These are phyloP conservation scores for Kondoa subrosea DNA, from an alignment of 768 basidiomycete genomes.

Conservation along the genomic window DNA sequence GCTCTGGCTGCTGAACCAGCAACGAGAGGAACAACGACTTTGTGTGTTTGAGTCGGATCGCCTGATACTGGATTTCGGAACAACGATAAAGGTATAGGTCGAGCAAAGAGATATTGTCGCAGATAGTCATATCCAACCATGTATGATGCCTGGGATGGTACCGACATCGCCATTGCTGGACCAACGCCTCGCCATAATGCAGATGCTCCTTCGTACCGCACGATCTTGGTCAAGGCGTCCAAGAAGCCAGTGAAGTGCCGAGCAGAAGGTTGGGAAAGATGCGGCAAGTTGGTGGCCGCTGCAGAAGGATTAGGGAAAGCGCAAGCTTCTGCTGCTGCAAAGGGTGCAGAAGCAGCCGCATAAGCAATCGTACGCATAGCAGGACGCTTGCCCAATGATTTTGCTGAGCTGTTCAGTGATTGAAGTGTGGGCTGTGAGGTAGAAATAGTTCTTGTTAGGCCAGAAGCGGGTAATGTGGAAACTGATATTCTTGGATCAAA, in stretches of 20 bases:
- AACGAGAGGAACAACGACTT: conserved; percentile 47
- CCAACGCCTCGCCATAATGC: conserved; percentile 94
- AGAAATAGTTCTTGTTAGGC: conserved; percentile 28
- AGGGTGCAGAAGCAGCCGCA: neutral
- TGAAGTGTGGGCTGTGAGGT: conserved; percentile 27
- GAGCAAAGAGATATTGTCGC: conserved; percentile 21
- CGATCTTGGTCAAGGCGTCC: conserved; percentile 65
- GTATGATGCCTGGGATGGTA: conserved; percentile 80
- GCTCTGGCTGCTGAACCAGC: conserved; percentile 73
- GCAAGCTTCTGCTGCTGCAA: conserved; percentile 13
- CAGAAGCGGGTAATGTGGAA: conserved; percentile 14
- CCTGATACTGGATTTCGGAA: conserved; percentile 4
- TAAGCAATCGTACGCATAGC: neutral
- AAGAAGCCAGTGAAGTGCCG: conserved; percentile 71
- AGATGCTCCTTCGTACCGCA: conserved; percentile 57
- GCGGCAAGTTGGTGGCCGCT: conserved; percentile 9
- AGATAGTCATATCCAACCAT: conserved; percentile 93
- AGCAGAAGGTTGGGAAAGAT: conserved; percentile 39
- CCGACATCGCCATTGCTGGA: conserved; percentile 75
- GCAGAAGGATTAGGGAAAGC: conserved; percentile 9
- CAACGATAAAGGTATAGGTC: conserved; percentile 14
- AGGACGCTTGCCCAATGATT: neutral
- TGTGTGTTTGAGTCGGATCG: conserved; percentile 11
- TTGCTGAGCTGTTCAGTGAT: conserved; percentile 7
- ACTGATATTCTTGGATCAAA: conserved; percentile 24